Evolutionary conservation across 2,329 filamentous ascomycete genomes (phyloP), one percentile per base, ranked within the genome.

Genomic region (Aspergillus nomiae): DNA sequence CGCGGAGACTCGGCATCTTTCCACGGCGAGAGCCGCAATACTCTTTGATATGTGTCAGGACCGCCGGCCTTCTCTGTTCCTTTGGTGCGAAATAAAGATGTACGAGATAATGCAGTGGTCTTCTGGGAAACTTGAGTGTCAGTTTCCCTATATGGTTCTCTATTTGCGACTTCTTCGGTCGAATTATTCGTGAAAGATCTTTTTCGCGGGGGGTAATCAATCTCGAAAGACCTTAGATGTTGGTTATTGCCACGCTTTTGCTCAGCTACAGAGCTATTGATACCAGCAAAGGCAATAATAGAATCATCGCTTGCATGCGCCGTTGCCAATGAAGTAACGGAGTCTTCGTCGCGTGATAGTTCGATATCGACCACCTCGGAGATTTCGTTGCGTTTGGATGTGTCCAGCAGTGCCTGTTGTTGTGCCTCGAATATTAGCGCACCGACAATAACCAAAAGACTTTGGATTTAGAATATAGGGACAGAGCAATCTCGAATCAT

Each of bases 331-430:
- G 91, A 94, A 67, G 90, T 92, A 63, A 96, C 92, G 61, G 91
- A 96, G 78, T 98, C 94, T 80, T 97, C 94, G 73, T 94, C 88
- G 70, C 88, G 86, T 65, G 91, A 91, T 56, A 97, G 87, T 63
- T 92, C 88, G 72, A 94, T 84, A 69, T 96, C 91, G 67, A 89
- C 87, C 26, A 85, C 82, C 68, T 90, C 82, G 66, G 88, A 84
- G 56, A 92, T 81, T 55, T 89, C 86, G 61, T 87, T 83, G 43
- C 86, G 88, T 70, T 82, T 82, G 21, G 86, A 87, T n/a, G 89
- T 85, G 75, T 94, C 89, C 66, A 96, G 84, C 16, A 93, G 82
- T 34, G 87, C 89, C 89, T 92, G 69, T 51, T 60, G 58, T 21
- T 34, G 21, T 45, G 38, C 7, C 41, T 43, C 41, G 24, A 12